These are phyloP conservation scores for Globisporangium viniferum DNA, from an alignment of 352 stramenopile genomes.

Conservation along the genomic window DNA sequence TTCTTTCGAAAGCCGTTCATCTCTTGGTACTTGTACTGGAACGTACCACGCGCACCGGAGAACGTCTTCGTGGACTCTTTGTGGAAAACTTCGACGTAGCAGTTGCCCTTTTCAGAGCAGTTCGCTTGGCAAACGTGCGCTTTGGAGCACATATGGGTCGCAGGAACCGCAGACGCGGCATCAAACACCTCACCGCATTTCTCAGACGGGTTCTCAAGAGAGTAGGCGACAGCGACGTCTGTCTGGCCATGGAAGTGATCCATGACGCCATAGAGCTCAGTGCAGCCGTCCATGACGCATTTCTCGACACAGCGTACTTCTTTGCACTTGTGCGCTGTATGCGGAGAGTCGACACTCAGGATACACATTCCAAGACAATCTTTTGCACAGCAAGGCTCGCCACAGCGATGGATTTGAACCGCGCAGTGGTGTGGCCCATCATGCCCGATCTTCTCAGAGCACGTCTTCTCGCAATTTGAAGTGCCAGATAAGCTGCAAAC, in stretches of 20 bases:
- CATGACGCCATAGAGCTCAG: slow-evolving; percentile 35
- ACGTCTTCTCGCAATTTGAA: slow-evolving; percentile 50
- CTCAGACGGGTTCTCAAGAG: slow-evolving; percentile 35
- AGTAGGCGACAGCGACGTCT: slow-evolving; percentile 37
- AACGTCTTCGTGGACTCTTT: slow-evolving; percentile 77
- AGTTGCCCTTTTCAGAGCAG: slow-evolving; percentile 61
- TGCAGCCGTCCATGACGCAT: slow-evolving; percentile 62
- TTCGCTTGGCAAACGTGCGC: slow-evolving; percentile 51
- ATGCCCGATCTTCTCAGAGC: slow-evolving; percentile 42
- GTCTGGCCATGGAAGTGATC: slow-evolving; percentile 71
- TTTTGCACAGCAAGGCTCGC: slow-evolving; percentile 37
- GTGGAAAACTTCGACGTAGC: slow-evolving; percentile 64
- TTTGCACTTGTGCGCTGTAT: slow-evolving; percentile 58
- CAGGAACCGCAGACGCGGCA: slow-evolving; percentile 26
- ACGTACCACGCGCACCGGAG: slow-evolving; percentile 42
- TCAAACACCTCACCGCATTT: slow-evolving; percentile 42
- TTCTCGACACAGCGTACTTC: slow-evolving; percentile 49
- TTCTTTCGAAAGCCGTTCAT: slow-evolving; percentile 79
- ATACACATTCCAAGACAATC: slow-evolving; percentile 45
- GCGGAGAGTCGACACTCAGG: slow-evolving; percentile 39
- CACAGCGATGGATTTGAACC: slow-evolving; percentile 52
- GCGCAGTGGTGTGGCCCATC: slow-evolving; percentile 42
- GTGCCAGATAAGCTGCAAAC: slow-evolving; percentile 35
- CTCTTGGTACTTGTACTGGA: slow-evolving; percentile 73
- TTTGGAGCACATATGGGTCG: slow-evolving; percentile 61